Evolutionary conservation across 768 basidiomycete species (phyloP).

Genomic region (Suillus tomentosus): DNA sequence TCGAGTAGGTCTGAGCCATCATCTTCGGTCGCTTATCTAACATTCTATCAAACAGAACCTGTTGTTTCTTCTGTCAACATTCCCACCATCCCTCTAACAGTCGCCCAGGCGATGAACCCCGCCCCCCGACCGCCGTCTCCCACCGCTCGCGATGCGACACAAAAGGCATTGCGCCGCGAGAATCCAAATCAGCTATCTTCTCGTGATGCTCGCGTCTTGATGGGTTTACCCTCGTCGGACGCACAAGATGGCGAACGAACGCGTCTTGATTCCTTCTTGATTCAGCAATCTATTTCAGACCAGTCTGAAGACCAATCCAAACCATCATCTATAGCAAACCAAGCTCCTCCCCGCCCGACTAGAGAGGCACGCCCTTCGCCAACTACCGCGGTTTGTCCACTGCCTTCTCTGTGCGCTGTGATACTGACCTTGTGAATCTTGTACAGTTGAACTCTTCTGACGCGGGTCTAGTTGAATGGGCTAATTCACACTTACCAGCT

Average conservation of each 20-base stretch:
- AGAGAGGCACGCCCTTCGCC: slow-evolving; percentile 54
- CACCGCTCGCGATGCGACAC: slow-evolving; percentile 80
- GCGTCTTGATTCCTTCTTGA: slow-evolving; percentile 59
- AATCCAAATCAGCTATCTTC: slow-evolving; percentile 81
- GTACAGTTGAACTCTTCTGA: slow-evolving; percentile 38
- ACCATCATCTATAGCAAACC: slow-evolving; percentile 22
- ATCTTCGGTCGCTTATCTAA: slow-evolving; percentile 3
- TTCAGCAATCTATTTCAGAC: slow-evolving; percentile 36
- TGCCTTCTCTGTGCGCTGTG: slow-evolving; percentile 7
- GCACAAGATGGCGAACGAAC: slow-evolving; percentile 45
- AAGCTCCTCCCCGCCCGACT: slow-evolving; percentile 65
- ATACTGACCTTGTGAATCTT: slow-evolving; percentile 15
- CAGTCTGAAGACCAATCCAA: slow-evolving; percentile 19
- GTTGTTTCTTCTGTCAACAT: slow-evolving; percentile 97
- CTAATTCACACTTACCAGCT: slow-evolving; percentile 79
- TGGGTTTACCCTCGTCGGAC: slow-evolving; percentile 50
- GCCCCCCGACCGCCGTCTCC: slow-evolving; percentile 95
- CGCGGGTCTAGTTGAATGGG: slow-evolving; percentile 76
- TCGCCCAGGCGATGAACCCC: slow-evolving; percentile 96
- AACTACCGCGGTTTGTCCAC: slow-evolving; percentile 24
- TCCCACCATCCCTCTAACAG: slow-evolving; percentile 90
- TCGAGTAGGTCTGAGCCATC: slow-evolving; percentile 57
- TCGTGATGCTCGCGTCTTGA: slow-evolving; percentile 76
- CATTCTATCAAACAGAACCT: slow-evolving; percentile 56
- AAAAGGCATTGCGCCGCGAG: slow-evolving; percentile 82